These are phyloP conservation scores for Arabidopsis hybrid DNA, from an alignment of 441 rosid species.

Conservation along the genomic window DNA sequence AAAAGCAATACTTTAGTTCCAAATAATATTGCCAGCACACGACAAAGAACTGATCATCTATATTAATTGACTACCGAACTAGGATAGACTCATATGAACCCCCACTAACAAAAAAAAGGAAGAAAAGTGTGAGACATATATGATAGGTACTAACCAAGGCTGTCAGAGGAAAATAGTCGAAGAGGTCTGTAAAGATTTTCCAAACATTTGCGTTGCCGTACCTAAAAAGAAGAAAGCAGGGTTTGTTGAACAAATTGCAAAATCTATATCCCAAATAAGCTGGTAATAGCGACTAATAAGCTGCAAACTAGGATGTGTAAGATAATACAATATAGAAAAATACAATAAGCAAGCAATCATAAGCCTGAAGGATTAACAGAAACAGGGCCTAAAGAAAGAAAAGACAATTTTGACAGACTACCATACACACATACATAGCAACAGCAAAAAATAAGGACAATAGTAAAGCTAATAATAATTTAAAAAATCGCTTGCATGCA, in stretches of 20 bases:
- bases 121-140: not conserved
- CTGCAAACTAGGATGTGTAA: not conserved
- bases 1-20: conserved; percentile 28
- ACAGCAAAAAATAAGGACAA: not conserved
- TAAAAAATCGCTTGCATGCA: conserved; percentile 32
- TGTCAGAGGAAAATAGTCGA: conserved; percentile 92
- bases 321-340: conserved; percentile 2
- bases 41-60: conserved; percentile 17
- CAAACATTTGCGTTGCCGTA: conserved; percentile 94
- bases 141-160: conserved; percentile 77
- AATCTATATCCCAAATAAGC: conserved; percentile 20
- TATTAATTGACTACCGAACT: not conserved
- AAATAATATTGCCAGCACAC: conserved; percentile 27
- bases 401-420: not conserved
- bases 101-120: conserved; percentile 9
- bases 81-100: conserved; percentile 11
- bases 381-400: not conserved
- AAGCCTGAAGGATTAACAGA: conserved; percentile 27
- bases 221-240: conserved; percentile 50
- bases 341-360: conserved; percentile 12
- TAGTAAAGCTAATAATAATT: conserved; percentile 23
- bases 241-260: conserved; percentile 3
- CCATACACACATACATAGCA: conserved; percentile 11
- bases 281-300: not conserved
- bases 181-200: conserved; percentile 93